Evolutionary conservation across 345 rosid genomes (phyloP).

Genomic region (Salix udensis): DNA sequence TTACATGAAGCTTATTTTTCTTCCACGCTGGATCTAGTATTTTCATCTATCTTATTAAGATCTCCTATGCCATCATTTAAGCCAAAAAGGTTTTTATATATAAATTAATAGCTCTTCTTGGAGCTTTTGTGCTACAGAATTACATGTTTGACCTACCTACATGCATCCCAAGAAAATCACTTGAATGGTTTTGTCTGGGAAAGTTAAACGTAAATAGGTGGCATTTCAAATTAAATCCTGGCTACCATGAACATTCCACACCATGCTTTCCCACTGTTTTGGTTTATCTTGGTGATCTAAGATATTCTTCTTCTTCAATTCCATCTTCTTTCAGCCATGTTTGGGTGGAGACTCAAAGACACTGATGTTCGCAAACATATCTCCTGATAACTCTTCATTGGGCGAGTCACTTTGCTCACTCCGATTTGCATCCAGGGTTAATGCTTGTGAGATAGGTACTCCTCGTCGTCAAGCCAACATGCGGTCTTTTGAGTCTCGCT

Average conservation of each 20-base stretch:
- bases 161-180: background rate
- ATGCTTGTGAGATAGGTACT: conserved; percentile 35
- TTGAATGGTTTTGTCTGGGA: background rate
- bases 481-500: conserved; percentile 28
- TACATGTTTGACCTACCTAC: background rate
- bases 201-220: background rate
- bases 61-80: background rate
- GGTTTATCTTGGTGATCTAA: background rate
- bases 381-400: conserved; percentile 22
- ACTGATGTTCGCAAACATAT: conserved; percentile 30
- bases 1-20: background rate
- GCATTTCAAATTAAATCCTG: background rate
- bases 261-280: background rate
- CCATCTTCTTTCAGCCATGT: conserved; percentile 26
- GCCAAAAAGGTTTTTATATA: background rate
- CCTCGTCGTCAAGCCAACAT: conserved; percentile 28
- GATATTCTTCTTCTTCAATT: background rate
- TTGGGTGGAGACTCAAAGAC: conserved; percentile 38
- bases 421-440: conserved; percentile 34
- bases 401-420: conserved; percentile 34
- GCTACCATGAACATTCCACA: background rate
- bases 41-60: background rate
- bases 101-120: background rate
- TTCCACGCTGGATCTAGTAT: background rate
- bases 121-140: background rate